Base-by-base conservation (phyloP, 2,329 filamentous ascomycete genomes). In the Fusarium nelsonii region DNA sequence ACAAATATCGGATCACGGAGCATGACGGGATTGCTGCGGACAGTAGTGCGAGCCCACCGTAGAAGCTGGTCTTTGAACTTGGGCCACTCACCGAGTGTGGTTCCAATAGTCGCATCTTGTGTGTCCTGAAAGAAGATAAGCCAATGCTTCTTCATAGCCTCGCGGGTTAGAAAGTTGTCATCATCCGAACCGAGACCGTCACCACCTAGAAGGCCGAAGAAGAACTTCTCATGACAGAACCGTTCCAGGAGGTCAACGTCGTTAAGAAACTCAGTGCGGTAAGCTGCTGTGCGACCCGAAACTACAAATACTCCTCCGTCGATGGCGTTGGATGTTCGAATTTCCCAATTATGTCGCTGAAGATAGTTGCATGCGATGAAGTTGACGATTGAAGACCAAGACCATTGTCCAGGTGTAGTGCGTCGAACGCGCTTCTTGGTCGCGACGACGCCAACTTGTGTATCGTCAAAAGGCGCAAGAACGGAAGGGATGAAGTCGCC, bases 291-390 rank as follows among this genome's bases (percentile, higher is more conserved):
- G 7, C 87, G 82, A 0, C 86, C 86, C 0, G 86, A 89, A 3
- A 90, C 79, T 2, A 87, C 85, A 49, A 87, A 88, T 20, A 88
- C 81, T 11, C 85, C 86, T 10, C 86, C 87, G 58, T 90, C 88
- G 11, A 90, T 77, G 8, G 83, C 79, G 63, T 85, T 87, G 8
- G 84, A 85, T 0, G 85, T 80, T 1, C 84, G 81, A 53, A 87
- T 85, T 72, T 90, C 88, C 74, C 85, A 90, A 72, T 89, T 90
- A 75, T 89, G 86, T 0, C 88, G 84, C 68, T 86, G 83, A 1
- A 91, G 82, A 72, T 90, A 90, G n/a, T 83, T 75, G 32, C 84
- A 84, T 0, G 85, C 87, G 18, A 90, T 78, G 72, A 88, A 83
- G 75, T 90, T 89, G 75, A 81, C 82, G 53, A 84, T 76, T 0